Evolutionary conservation across 805 yeast species (phyloP), one percentile per base, ranked within the genome.

Genomic region (Saccharomycopsis capsularis): DNA sequence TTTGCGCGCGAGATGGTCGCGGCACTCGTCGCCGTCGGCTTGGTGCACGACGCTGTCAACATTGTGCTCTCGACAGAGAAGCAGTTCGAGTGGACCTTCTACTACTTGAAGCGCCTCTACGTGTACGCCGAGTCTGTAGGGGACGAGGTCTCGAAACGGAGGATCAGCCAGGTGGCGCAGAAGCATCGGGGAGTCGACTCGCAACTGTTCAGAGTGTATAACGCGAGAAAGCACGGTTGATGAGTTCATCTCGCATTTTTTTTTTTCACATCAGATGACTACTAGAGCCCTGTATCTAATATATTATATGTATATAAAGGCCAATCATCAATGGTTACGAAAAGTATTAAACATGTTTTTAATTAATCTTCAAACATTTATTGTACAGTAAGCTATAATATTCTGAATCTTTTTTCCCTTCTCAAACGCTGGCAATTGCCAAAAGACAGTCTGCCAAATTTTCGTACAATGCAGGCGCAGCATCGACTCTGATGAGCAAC

Each of bases 1-100:
- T 87, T 89, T 70, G 96, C 96, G 1, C 64, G 75, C 23, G 69
- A 77, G 11, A 82, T 88, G 85, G 77, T 86, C 1, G 66, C 70
- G 15, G 68, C 80, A 32, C 73, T 87, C 50, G 69, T 81, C 0
- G 68, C 68, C 2, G 68, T 79, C 60, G 76, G 79, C 13, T 65
- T 76, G 47, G 66, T 79, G 15, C 73, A 76, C 9, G 95, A 88
- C 61, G 95, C 95, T 0, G 65, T 82, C 49, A 78, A 79, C 35
- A 68, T 89, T 23, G 74, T 87, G 1, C 59, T 77, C 50, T 76
- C 90, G 25, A 81, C 95, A 0, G 76, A 77, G 55, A 76, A 74
- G 37, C 79, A 79, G 56, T 84, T 86, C 61, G 67, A 73, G 27
- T 89, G 97, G 97, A 73, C 63, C 9, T 71, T 40, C n/a, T 53